These are phyloP conservation scores for Candida awuae DNA, from an alignment of 805 yeast species.

Conservation along the genomic window DNA sequence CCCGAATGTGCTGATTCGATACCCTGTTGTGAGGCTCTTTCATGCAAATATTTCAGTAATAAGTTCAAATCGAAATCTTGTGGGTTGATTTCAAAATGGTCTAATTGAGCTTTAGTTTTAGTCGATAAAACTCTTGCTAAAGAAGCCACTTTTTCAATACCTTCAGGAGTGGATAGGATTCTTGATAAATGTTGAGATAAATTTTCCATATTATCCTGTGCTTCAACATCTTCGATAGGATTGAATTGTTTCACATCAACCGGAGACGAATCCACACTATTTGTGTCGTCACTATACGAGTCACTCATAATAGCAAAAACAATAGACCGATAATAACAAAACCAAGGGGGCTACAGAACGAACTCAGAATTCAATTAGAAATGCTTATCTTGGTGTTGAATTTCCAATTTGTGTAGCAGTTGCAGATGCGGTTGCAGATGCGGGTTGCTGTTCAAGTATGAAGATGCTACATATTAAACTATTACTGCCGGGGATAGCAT, in stretches of 20 bases:
- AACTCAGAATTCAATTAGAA: too few species aligned
- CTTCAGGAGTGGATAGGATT: conserved; percentile 22
- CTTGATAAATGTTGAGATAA: conserved; percentile 24
- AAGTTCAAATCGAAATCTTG: conserved; percentile 40
- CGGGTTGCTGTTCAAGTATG: too few species aligned
- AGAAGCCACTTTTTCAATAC: conserved; percentile 34
- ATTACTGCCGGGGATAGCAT: too few species aligned
- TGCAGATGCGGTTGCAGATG: too few species aligned
- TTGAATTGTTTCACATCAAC: conserved; percentile 22
- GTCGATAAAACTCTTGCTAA: conserved; percentile 44
- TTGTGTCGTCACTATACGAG: conserved; percentile 13
- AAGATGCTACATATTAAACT: too few species aligned
- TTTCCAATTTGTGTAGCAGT: too few species aligned
- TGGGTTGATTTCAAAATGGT: conserved; percentile 36
- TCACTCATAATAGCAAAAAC: conserved; percentile 3
- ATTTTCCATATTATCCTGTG: conserved; percentile 19
- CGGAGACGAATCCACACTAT: conserved; percentile 20
- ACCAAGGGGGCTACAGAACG: too few species aligned
- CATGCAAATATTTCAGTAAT: conserved; percentile 32
- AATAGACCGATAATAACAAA: too few species aligned
- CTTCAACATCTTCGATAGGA: conserved; percentile 21
- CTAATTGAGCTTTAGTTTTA: conserved; percentile 38
- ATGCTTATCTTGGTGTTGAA: too few species aligned
- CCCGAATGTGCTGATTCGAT: conserved; percentile 45
- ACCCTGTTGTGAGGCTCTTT: conserved; percentile 35